phyloP scores from a whole-genome alignment of 306 rosid genomes.

The Clitoria ternatea region DNA sequence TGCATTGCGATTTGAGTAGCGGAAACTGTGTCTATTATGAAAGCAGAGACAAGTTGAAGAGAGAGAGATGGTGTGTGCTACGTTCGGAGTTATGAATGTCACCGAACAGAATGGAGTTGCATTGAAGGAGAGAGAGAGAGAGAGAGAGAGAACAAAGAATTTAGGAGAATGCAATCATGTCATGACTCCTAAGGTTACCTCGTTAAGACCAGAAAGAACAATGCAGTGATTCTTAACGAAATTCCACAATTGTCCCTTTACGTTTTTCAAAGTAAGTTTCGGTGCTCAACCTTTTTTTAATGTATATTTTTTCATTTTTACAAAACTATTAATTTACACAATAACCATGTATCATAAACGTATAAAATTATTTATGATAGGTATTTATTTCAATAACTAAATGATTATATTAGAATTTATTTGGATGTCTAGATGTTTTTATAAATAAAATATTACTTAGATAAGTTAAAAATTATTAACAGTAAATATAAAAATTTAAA shows the following conservation, averaged over 20 bases:
- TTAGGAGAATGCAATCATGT: slow-evolving; percentile 1
- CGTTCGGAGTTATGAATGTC: not conserved
- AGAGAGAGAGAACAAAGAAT: not conserved
- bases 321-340: too few relatives aligned
- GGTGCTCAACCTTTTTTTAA: not conserved
- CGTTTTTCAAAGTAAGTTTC: not conserved
- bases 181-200: slow-evolving; percentile 12
- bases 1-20: slow-evolving; percentile 26
- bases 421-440: too few relatives aligned
- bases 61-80: not conserved
- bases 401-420: too few relatives aligned
- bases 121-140: not conserved
- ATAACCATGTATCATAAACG: too few relatives aligned
- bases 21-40: not conserved
- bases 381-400: too few relatives aligned
- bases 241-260: not conserved
- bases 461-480: too few relatives aligned
- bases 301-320: too few relatives aligned
- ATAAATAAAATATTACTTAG: too few relatives aligned
- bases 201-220: not conserved
- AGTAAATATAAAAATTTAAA: too few relatives aligned
- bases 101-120: not conserved
- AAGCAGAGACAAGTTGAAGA: not conserved
- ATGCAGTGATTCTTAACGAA: not conserved
- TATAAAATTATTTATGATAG: too few relatives aligned